Evolutionary conservation across 1,284 basidiomycete genomes (phyloP).

Genomic region (Rhodofomes roseus): DNA sequence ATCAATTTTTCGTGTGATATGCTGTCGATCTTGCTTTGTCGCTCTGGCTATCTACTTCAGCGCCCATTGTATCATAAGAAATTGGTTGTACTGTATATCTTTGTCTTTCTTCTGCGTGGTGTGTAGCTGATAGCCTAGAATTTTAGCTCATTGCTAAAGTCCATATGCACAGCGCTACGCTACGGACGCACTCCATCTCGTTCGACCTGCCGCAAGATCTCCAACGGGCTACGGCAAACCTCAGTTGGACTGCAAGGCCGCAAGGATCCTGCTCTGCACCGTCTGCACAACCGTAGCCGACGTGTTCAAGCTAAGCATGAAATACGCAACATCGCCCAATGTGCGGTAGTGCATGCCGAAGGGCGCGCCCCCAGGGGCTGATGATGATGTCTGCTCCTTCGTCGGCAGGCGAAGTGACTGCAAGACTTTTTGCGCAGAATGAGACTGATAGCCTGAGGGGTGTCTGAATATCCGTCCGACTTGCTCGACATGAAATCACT

Average conservation of each 20-base stretch:
- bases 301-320: slow-evolving; percentile 91
- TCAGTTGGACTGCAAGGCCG: neutral
- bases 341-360: slow-evolving; percentile 88
- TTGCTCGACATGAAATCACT: slow-evolving; percentile 18
- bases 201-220: too few relatives aligned
- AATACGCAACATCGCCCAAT: slow-evolving; percentile 90
- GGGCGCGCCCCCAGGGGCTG: slow-evolving; percentile 50
- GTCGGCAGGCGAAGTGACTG: slow-evolving; percentile 37
- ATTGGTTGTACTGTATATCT: neutral
- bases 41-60: neutral
- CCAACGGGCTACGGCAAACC: too few relatives aligned
- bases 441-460: slow-evolving; percentile 70
- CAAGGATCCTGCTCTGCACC: slow-evolving; percentile 56
- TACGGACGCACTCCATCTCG: too few relatives aligned
- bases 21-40: slow-evolving; percentile 1
- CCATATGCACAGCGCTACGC: too few relatives aligned
- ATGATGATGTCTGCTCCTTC: slow-evolving; percentile 28
- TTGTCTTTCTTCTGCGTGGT: neutral
- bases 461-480: neutral
- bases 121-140: neutral
- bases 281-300: slow-evolving; percentile 44
- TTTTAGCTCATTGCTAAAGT: too few relatives aligned
- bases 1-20: neutral
- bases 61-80: neutral
- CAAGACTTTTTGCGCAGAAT: slow-evolving; percentile 63